phyloP scores from a whole-genome alignment of 2,329 filamentous ascomycete species.

The Cryphonectria japonica region DNA sequence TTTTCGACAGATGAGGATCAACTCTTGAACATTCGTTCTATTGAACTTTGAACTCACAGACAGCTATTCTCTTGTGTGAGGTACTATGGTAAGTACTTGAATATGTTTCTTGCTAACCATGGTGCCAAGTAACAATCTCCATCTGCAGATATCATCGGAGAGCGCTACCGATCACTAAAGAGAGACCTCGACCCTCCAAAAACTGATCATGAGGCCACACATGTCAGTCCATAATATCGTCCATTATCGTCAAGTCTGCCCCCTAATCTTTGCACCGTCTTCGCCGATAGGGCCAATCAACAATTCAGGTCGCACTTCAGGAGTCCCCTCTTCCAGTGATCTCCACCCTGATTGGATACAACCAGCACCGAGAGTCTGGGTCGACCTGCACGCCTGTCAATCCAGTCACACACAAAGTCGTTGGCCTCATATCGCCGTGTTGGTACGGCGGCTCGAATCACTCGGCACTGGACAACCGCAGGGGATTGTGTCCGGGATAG shows the following conservation, averaged over 20 bases:
- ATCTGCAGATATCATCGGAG: not conserved
- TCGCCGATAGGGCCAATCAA: not conserved
- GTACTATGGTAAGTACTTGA: no score
- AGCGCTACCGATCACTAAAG: not conserved
- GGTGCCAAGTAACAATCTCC: no score
- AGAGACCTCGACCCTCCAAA: not conserved
- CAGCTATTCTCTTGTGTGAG: no score
- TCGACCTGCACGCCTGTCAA: conserved; percentile 16
- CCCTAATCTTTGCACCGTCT: not conserved
- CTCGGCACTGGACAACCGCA: not conserved
- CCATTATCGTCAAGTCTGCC: not conserved
- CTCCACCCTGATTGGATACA: conserved; percentile 13
- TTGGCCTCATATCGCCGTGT: not conserved
- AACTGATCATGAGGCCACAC: not conserved
- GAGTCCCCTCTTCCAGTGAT: not conserved
- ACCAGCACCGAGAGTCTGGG: conserved; percentile 27
- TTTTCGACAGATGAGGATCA: not conserved
- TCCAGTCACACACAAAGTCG: not conserved
- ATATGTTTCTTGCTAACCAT: not conserved
- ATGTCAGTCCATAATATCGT: not conserved
- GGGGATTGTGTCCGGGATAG: not conserved
- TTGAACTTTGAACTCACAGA: not conserved
- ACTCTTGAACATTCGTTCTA: not conserved
- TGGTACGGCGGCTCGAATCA: not conserved
- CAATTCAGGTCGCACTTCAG: not conserved